phyloP scores from a whole-genome alignment of 768 basidiomycete genomes.

The Serendipita sp. region DNA sequence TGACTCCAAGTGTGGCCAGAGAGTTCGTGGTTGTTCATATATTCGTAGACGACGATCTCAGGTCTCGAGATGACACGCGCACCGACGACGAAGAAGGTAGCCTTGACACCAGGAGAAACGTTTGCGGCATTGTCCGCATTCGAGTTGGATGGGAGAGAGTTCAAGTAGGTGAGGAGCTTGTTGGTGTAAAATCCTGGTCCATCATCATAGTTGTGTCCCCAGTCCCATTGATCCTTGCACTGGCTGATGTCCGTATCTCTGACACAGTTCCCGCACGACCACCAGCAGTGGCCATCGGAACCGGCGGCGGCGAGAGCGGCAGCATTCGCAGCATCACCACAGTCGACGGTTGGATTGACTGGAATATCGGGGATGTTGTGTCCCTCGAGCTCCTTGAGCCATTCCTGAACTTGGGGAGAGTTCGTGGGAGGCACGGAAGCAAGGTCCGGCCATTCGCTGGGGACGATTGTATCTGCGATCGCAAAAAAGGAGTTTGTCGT shows the following conservation, averaged over 20 bases:
- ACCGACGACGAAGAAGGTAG: slow-evolving; percentile 34
- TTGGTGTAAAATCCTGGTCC: slow-evolving; percentile 31
- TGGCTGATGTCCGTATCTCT: slow-evolving; percentile 26
- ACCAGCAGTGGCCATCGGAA: slow-evolving; percentile 20
- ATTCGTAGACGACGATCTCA: slow-evolving; percentile 29
- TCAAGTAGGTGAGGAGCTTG: slow-evolving; percentile 27
- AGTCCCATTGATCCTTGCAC: slow-evolving; percentile 29
- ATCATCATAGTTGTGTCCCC: slow-evolving; percentile 24
- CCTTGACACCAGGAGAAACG: slow-evolving; percentile 17
- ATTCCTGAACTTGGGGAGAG: slow-evolving; percentile 17
- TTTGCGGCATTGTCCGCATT: slow-evolving; percentile 16
- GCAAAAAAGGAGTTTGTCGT: neutral
- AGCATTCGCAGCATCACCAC: slow-evolving; percentile 49
- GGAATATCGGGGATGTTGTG: slow-evolving; percentile 46
- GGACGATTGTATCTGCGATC: slow-evolving; percentile 12
- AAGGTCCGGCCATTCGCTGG: slow-evolving; percentile 2
- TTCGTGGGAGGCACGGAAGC: slow-evolving; percentile 15
- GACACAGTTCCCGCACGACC: slow-evolving; percentile 24
- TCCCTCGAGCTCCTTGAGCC: slow-evolving; percentile 47
- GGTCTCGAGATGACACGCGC: slow-evolving; percentile 27
- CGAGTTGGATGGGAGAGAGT: neutral
- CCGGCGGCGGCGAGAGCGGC: slow-evolving; percentile 35
- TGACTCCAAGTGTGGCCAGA: slow-evolving; percentile 30
- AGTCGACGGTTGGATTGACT: slow-evolving; percentile 38
- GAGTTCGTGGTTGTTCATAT: slow-evolving; percentile 30